phyloP scores from a whole-genome alignment of 2,329 filamentous ascomycete species.

The Xylariales sp. region DNA sequence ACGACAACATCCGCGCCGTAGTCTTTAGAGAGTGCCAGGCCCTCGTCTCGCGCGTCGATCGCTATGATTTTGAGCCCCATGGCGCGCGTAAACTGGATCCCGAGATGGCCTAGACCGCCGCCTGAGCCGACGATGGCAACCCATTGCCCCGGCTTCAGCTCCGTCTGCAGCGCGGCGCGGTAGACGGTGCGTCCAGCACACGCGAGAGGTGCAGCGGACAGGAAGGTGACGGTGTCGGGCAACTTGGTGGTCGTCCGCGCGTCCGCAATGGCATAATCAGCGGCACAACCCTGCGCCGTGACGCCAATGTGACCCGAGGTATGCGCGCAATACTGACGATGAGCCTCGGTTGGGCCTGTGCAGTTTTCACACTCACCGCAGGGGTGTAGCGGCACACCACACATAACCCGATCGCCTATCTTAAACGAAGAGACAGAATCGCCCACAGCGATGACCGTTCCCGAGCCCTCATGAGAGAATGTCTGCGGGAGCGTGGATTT shows the following conservation, averaged over 20 bases:
- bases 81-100: conserved; percentile 60
- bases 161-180: conserved; percentile 57
- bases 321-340: conserved; percentile 63
- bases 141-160: conserved; percentile 51
- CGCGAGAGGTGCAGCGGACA: conserved; percentile 66
- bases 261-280: conserved; percentile 66
- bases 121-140: conserved; percentile 61
- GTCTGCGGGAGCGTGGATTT: conserved; percentile 61
- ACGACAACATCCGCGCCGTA: conserved; percentile 63
- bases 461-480: conserved; percentile 68
- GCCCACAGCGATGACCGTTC: conserved; percentile 64
- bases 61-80: conserved; percentile 64
- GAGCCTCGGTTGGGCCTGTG: conserved; percentile 56
- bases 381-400: conserved; percentile 62
- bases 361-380: conserved; percentile 67
- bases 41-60: conserved; percentile 66
- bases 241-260: conserved; percentile 57
- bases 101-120: conserved; percentile 66
- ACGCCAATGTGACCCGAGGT: conserved; percentile 61
- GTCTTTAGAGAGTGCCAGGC: conserved; percentile 55
- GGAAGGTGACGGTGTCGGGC: conserved; percentile 61
- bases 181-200: conserved; percentile 66
- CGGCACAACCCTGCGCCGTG: conserved; percentile 64
- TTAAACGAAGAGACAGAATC: conserved; percentile 55
- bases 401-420: conserved; percentile 67